Base-by-base conservation (phyloP, 2,329 filamentous ascomycete species). In the Neobulgaria alba region DNA sequence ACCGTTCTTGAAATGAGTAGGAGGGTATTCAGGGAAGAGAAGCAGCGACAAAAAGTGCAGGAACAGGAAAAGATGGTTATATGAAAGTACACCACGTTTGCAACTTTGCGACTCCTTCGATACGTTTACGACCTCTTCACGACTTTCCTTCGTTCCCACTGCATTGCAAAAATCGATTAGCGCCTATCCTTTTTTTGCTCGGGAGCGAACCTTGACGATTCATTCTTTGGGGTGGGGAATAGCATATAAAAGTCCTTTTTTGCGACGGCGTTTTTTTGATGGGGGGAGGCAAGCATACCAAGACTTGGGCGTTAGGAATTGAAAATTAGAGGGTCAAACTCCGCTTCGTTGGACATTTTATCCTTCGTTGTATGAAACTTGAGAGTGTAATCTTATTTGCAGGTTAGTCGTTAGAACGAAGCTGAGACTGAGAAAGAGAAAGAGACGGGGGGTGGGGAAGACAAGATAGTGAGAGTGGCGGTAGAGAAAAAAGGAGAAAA, bases 1-100 rank as follows among this genome's bases (percentile, higher is more conserved):
- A 78, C 82, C 48, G 92, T 98, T 7, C 73, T 98, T 21, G 85
- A 87, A 60, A 95, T 95, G 81, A 94, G 87, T 63, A 72, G 90
- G 52, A 77, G 85, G 58, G 89, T 89, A 1, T 96, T 95, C 58
- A 82, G 85, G 42, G 86, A 95, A 71, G 87, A 96, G 67, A 77
- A 79, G 62, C 82, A 85, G 60, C 52, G 63, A 47, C 71, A 75
- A 55, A 59, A 58, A 47, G 45, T 23, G 2, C 38, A 44, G 32
- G 31, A 43, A 12, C 23, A 26, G 33, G 38, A 49, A 31, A 50
- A 49, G 36, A 32, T 45, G 26, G 38, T 42, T n/a, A 36, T 30
- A 42, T 45, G 41, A 34, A 37, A 19, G 12, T 7, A 12, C 12
- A 10, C n/a, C n/a, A n/a, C n/a, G n/a, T n/a, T n/a, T n/a, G 17